phyloP scores from a whole-genome alignment of 176 grass and related monocot genomes.

The Avena atlantica region DNA sequence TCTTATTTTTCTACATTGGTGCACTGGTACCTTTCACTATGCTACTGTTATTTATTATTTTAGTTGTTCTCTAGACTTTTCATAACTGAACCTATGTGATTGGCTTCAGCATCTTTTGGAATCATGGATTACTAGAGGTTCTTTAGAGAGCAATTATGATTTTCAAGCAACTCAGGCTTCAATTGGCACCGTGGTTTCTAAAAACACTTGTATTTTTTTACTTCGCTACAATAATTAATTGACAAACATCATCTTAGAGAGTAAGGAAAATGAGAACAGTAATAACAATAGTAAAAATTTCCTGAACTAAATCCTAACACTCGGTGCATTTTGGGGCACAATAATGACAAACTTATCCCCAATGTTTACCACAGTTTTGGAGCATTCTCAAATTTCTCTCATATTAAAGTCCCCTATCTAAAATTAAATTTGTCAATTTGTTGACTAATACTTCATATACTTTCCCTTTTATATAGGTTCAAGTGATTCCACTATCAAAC shows the following conservation, averaged over 20 bases:
- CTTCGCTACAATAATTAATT: constrained; percentile 20
- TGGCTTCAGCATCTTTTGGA: neutral
- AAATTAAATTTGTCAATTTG: constrained; percentile 7
- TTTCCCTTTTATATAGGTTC: constrained; percentile 64
- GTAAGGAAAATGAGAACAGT: neutral
- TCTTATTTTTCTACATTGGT: constrained; percentile 22
- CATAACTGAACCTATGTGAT: neutral
- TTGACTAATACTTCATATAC: constrained; percentile 14
- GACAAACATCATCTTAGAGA: neutral
- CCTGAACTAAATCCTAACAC: neutral
- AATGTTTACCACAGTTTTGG: neutral
- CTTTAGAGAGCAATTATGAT: neutral
- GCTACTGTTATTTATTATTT: neutral
- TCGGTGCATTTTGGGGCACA: neutral
- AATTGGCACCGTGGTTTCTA: neutral
- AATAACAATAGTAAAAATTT: neutral
- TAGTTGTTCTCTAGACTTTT: constrained; percentile 7
- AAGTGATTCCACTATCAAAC: constrained; percentile 91
- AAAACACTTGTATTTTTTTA: neutral
- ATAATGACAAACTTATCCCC: neutral
- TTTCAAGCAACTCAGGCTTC: constrained; percentile 2
- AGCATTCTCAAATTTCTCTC: constrained; percentile 17
- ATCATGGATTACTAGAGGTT: constrained; percentile 11
- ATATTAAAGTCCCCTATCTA: neutral
- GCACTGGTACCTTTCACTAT: neutral